phyloP scores from a whole-genome alignment of 768 basidiomycete species.

The Tephrocybe sp. region DNA sequence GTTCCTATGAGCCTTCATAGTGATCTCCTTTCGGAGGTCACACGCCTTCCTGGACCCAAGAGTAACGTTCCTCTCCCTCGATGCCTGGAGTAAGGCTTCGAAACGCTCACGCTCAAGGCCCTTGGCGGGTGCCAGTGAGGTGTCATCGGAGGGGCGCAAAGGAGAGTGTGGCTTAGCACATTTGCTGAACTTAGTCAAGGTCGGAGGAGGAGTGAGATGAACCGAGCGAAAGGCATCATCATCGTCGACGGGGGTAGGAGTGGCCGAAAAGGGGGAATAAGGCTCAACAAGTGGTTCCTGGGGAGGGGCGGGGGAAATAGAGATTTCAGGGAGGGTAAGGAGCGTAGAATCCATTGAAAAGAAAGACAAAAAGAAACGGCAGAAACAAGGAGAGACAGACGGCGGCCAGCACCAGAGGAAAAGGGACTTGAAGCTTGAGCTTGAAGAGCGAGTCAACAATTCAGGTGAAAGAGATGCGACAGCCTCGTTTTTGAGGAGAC shows the following conservation, averaged over 20 bases:
- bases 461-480: conserved; percentile 5
- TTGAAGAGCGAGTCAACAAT: conserved; percentile 11
- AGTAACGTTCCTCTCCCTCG: conserved; percentile 51
- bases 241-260: conserved; percentile 34
- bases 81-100: conserved; percentile 58
- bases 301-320: conserved; percentile 67
- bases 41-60: conserved; percentile 43
- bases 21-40: conserved; percentile 73
- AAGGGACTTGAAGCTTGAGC: conserved; percentile 1
- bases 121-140: conserved; percentile 28
- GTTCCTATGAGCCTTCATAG: conserved; percentile 65
- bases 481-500: conserved; percentile 1
- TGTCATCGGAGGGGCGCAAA: conserved; percentile 39
- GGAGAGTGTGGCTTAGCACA: conserved; percentile 41
- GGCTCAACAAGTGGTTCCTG: conserved; percentile 49
- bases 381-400: conserved; percentile 25
- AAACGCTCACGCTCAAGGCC: conserved; percentile 66
- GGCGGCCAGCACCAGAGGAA: conserved; percentile 52
- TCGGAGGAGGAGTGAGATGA: conserved; percentile 56
- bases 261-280: conserved; percentile 57
- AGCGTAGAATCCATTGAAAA: conserved; percentile 38
- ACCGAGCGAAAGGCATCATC: conserved; percentile 56
- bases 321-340: conserved; percentile 61
- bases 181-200: conserved; percentile 35
- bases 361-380: conserved; percentile 13